Conservation (phyloP, 257 asterid species). For the Coffea eugenioides region DNA sequence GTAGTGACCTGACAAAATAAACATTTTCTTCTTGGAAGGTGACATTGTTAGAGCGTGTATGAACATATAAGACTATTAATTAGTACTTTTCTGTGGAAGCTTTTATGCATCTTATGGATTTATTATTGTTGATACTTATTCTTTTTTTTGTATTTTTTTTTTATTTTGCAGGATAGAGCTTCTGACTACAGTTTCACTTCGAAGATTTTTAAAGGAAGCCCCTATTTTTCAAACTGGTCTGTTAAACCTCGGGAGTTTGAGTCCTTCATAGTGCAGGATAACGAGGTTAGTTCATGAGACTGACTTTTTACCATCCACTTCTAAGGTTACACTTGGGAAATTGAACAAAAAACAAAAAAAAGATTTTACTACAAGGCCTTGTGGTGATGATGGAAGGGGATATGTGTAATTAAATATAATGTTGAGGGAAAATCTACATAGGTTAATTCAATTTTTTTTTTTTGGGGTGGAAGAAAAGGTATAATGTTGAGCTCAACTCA, state of each 20-base stretch:
- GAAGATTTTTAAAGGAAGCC: slow-evolving; percentile 62
- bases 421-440: too few species aligned
- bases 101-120: neutral
- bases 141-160: too few species aligned
- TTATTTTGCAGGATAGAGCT: slow-evolving; percentile 54
- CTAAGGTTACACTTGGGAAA: too few species aligned
- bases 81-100: neutral
- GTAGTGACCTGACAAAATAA: neutral
- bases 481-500: too few species aligned
- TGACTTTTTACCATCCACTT: too few species aligned
- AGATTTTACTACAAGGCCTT: neutral
- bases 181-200: slow-evolving; percentile 56
- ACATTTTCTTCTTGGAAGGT: neutral
- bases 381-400: too few species aligned
- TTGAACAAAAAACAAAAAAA: neutral
- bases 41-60: neutral
- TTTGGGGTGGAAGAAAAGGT: too few species aligned
- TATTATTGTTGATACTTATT: too few species aligned
- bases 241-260: slow-evolving; percentile 61
- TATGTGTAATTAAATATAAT: too few species aligned
- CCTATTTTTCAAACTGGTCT: slow-evolving; percentile 69
- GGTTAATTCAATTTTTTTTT: too few species aligned
- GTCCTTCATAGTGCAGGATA: slow-evolving; percentile 37
- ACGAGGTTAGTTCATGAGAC: slow-evolving; percentile 22
- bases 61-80: neutral